phyloP scores from a whole-genome alignment of 306 rosid genomes.

The Elaeagnus macrophylla region DNA sequence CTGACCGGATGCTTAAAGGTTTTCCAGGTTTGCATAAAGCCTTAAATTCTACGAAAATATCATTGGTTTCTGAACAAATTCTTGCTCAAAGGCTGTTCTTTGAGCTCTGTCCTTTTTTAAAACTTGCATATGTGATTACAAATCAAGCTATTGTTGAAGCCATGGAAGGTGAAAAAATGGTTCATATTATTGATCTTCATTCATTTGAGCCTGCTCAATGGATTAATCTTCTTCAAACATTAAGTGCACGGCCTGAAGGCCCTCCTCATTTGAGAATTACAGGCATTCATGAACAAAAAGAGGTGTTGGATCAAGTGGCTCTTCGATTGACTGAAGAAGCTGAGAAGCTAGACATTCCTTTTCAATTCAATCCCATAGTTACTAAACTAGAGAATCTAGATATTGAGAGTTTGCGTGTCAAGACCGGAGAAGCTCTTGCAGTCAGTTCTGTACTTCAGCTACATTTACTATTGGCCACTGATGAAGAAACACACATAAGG shows the following conservation, averaged over 20 bases:
- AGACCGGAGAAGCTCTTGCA: constrained; percentile 83
- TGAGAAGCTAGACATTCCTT: constrained; percentile 55
- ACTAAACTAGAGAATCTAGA: constrained; percentile 66
- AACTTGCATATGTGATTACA: constrained; percentile 58
- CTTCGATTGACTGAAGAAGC: constrained; percentile 55
- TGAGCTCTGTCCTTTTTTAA: constrained; percentile 63
- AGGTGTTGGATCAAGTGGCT: constrained; percentile 63
- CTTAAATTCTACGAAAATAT: constrained; percentile 45
- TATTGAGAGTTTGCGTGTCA: constrained; percentile 55
- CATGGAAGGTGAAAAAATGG: constrained; percentile 60
- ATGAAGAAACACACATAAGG: constrained; percentile 40
- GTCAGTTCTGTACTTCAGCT: constrained; percentile 67
- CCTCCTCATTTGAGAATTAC: constrained; percentile 79
- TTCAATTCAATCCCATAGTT: constrained; percentile 57
- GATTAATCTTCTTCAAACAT: constrained; percentile 51
- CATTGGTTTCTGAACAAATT: too few species aligned
- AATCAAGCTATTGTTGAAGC: constrained; percentile 78
- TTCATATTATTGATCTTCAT: constrained; percentile 76
- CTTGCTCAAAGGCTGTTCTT: too few species aligned
- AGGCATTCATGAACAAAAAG: constrained; percentile 57
- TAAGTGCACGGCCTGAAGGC: constrained; percentile 52
- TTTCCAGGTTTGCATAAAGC: constrained; percentile 66
- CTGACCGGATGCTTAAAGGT: constrained; percentile 45
- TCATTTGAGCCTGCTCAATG: constrained; percentile 73
- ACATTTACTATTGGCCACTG: constrained; percentile 62